Evolutionary conservation across 371 early-diverging fungal species (phyloP).

Genomic region (Basidiobolus meristosporus): DNA sequence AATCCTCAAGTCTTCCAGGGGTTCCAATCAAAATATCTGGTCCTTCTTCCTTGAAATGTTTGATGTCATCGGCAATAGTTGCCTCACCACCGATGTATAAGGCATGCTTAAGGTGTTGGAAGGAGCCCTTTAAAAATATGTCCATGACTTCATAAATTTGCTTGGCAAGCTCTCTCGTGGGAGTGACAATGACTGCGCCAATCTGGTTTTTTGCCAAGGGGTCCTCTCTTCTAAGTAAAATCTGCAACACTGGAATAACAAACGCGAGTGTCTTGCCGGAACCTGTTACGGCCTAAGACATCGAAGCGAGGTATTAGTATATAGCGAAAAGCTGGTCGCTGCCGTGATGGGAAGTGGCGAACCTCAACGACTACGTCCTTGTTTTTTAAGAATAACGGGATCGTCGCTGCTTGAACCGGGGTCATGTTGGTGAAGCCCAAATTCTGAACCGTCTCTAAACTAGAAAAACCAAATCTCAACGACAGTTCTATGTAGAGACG

Average conservation of each 20-base stretch:
- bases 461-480: background rate
- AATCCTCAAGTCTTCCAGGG: conserved; percentile 88
- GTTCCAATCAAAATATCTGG: conserved; percentile 89
- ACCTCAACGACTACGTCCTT: conserved; percentile 95
- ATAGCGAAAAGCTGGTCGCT: conserved; percentile 10
- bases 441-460: conserved; percentile 14
- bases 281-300: conserved; percentile 88
- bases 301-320: conserved; percentile 12
- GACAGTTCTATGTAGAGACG: background rate
- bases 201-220: conserved; percentile 46
- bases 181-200: conserved; percentile 85
- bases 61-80: conserved; percentile 36
- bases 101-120: too few relatives aligned
- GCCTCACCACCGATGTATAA: conserved; percentile 48
- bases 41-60: conserved; percentile 23
- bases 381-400: conserved; percentile 73
- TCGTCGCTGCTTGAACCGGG: conserved; percentile 76
- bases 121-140: background rate
- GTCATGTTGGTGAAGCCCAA: conserved; percentile 55
- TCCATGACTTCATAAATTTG: background rate
- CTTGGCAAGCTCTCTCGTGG: conserved; percentile 49
- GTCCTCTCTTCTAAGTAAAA: conserved; percentile 36
- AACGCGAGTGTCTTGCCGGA: conserved; percentile 97
- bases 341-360: too few relatives aligned
- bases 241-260: conserved; percentile 88